Percentiles rank a stretch among this genome's conserved stretches.
These are phyloP conservation scores for Paracamarosporium sp. DNA, from an alignment of 2,329 filamentous ascomycete genomes.

Conservation along the genomic window DNA sequence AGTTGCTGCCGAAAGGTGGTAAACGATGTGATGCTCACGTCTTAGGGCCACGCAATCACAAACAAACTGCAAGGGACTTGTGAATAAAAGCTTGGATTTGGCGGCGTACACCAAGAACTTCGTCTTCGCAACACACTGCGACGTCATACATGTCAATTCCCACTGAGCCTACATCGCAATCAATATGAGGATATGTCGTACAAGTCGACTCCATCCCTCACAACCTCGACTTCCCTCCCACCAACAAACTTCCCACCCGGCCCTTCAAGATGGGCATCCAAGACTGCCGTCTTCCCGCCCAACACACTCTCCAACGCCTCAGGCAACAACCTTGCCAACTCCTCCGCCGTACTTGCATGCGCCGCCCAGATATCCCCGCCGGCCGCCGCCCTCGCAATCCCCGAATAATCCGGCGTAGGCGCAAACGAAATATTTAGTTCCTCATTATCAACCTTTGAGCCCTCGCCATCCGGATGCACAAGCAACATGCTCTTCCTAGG, in stretches of 20 bases:
- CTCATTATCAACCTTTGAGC: slow-evolving; percentile 66
- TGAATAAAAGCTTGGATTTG: no score
- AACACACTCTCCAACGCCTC: slow-evolving; percentile 67
- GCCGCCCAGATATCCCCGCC: slow-evolving; percentile 69
- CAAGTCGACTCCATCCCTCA: not conserved
- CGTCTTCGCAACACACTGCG: not conserved
- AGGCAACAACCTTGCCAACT: slow-evolving; percentile 61
- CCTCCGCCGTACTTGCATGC: slow-evolving; percentile 62
- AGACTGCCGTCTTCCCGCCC: slow-evolving; percentile 63
- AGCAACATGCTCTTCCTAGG: slow-evolving; percentile 66
- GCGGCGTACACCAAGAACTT: no score
- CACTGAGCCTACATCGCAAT: not conserved
- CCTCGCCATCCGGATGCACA: slow-evolving; percentile 70
- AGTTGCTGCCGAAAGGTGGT: no score
- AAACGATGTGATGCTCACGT: no score
- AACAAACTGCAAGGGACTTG: no score
- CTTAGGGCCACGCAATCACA: no score
- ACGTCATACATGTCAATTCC: not conserved
- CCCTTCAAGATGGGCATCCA: slow-evolving; percentile 67
- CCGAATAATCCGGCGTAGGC: slow-evolving; percentile 70
- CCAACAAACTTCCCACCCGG: slow-evolving; percentile 61
- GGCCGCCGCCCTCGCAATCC: slow-evolving; percentile 70
- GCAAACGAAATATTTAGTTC: slow-evolving; percentile 72
- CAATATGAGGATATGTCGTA: not conserved
- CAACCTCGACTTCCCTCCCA: slow-evolving; percentile 22